These are phyloP conservation scores for Beauveria rudraprayagi DNA, from an alignment of 2,329 filamentous ascomycete genomes.

Conservation along the genomic window DNA sequence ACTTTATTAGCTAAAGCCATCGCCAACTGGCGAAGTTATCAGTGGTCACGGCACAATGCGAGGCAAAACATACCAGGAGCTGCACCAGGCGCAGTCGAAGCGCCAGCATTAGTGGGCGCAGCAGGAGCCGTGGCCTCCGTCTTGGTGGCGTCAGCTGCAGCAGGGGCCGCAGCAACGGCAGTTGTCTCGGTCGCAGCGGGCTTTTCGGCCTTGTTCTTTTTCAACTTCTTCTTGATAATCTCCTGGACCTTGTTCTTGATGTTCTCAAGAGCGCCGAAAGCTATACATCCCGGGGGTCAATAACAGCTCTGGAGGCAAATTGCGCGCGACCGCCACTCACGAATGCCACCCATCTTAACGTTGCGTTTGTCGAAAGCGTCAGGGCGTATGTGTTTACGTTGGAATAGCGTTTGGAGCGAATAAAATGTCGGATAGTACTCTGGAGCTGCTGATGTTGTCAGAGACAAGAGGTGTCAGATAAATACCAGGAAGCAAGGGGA, in stretches of 20 bases:
- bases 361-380: not conserved
- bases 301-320: not conserved
- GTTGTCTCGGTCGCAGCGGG: slow-evolving; percentile 14
- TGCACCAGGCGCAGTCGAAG: not conserved
- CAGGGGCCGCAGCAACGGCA: slow-evolving; percentile 12
- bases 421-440: slow-evolving; percentile 7
- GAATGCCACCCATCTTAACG: slow-evolving; percentile 43
- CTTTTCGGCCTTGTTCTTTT: slow-evolving; percentile 24
- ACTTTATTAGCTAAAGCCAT: slow-evolving; percentile 10
- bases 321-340: slow-evolving; percentile 28
- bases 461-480: not conserved
- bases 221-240: slow-evolving; percentile 41
- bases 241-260: slow-evolving; percentile 48
- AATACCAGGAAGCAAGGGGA: not conserved
- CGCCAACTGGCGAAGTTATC: not conserved
- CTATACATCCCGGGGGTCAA: slow-evolving; percentile 22
- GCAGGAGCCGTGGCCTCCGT: slow-evolving; percentile 16
- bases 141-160: slow-evolving; percentile 17
- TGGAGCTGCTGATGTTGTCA: slow-evolving; percentile 4
- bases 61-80: slow-evolving; percentile 13
- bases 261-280: slow-evolving; percentile 44
- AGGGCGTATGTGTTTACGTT: slow-evolving; percentile 12
- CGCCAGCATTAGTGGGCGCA: slow-evolving; percentile 15
- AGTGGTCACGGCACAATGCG: not conserved
- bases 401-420: slow-evolving; percentile 10